Evolutionary conservation across 495 filamentous ascomycete genomes (phyloP).

Genomic region (Zalerion maritima): DNA sequence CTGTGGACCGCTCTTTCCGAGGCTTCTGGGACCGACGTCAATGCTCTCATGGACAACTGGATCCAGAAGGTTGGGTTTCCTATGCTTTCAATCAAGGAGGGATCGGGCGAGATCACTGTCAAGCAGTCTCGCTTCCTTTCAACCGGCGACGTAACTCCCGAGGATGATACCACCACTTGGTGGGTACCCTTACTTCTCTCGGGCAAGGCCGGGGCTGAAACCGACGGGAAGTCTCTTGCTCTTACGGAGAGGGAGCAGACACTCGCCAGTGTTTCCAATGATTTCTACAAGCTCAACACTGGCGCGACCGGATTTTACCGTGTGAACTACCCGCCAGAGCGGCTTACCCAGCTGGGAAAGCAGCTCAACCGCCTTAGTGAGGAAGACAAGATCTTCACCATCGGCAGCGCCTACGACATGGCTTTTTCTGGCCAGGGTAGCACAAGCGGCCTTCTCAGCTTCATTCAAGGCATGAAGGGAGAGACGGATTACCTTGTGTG

Average conservation of each 20-base stretch:
- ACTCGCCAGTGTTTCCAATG: constrained; percentile 55
- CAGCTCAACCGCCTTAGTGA: constrained; percentile 57
- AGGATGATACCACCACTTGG: constrained; percentile 87
- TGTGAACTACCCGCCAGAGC: constrained; percentile 72
- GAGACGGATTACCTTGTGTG: constrained; percentile 83
- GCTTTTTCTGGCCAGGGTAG: constrained; percentile 73
- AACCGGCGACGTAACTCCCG: constrained; percentile 69
- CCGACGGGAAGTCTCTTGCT: too few relatives aligned
- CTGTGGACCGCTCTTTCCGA: constrained; percentile 84
- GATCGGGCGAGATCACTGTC: constrained; percentile 62
- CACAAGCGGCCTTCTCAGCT: constrained; percentile 62
- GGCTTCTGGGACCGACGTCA: constrained; percentile 78
- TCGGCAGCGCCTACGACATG: constrained; percentile 83
- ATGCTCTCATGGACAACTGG: constrained; percentile 79
- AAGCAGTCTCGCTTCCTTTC: constrained; percentile 79
- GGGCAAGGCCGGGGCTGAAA: constrained; percentile 36
- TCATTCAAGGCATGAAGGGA: constrained; percentile 65
- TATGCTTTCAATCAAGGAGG: constrained; percentile 71
- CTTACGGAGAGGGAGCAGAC: constrained; percentile 64
- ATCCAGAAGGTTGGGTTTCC: constrained; percentile 91
- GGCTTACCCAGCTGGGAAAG: constrained; percentile 64
- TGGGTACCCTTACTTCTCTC: constrained; percentile 83
- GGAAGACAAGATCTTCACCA: constrained; percentile 80
- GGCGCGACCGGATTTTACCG: constrained; percentile 84
- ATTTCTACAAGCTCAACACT: constrained; percentile 86